Evolutionary conservation across 768 basidiomycete species (phyloP), one percentile per base, ranked within the genome.

Genomic region (Strobilomyces confusus): DNA sequence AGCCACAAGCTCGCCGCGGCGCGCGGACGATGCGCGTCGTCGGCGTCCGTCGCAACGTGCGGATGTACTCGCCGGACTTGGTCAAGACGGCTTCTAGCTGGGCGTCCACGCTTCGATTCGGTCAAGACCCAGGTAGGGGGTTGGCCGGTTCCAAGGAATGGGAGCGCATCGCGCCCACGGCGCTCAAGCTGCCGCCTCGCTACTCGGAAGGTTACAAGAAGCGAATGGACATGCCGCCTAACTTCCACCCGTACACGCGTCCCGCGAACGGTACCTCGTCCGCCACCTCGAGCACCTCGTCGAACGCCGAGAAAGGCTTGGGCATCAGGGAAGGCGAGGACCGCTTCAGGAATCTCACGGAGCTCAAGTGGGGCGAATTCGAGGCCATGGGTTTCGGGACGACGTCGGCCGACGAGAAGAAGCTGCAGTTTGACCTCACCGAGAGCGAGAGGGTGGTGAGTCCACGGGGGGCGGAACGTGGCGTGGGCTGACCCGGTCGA

Each of bases 361-460:
- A 95, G 53, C 72, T 94, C 57, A 88, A 86, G 63, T 97, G 94
- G 94, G 92, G 92, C 8, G 85, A 89, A 65, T 98, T 97, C 63
- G 92, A 95, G 75, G 72, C 78, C 36, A 77, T 83, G 70, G 94
- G 94, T 0, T 97, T 98, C 57, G 80, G 81, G 8, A 74, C 73
- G 15, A 64, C 77, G 29, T 79, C 72, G 25, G 64, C 55, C 1
- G 71, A 75, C 43, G 77, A 82, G 58, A 88, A 84, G 70, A 89
- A 89, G 70, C 77, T 98, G 30, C 83, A 92, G 64, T 98, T 99
- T 69, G 95, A 98, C 68, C 69, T 98, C 57, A 95, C 86, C 0
- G 97, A 98, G 72, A 79, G 84, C 51, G 94, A 94, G 23, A 77
- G 91, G 56, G 78, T 76, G 66, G 83, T 81, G 49, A 57, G 75